Evolutionary conservation across 768 basidiomycete species (phyloP).

Genomic region (Podaxis sp.): DNA sequence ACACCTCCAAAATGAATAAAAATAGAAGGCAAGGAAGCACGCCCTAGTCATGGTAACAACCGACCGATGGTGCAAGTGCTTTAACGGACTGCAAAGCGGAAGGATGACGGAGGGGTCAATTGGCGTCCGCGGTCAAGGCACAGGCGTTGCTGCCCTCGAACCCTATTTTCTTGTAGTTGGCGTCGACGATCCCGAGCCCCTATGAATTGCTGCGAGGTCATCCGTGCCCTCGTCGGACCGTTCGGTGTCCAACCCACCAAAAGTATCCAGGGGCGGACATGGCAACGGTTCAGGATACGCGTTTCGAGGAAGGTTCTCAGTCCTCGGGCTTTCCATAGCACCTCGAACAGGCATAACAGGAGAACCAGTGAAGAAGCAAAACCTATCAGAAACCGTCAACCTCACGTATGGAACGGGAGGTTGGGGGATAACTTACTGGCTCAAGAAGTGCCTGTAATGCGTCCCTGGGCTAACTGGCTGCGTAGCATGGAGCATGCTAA

Average conservation of each 20-base stretch:
- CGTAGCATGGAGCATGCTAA: constrained; percentile 11
- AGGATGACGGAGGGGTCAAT: background rate
- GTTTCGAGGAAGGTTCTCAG: background rate
- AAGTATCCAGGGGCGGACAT: background rate
- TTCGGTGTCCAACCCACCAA: background rate
- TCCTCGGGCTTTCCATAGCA: background rate
- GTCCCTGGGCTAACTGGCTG: constrained; percentile 27
- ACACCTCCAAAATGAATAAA: background rate
- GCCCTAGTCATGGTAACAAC: background rate
- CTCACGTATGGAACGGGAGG: background rate
- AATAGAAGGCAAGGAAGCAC: background rate
- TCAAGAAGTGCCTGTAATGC: constrained; percentile 58
- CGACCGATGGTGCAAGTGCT: background rate
- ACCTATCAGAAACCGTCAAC: constrained; percentile 35
- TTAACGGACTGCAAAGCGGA: background rate
- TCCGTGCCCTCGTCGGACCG: background rate
- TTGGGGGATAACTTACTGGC: constrained; percentile 42
- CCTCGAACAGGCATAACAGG: constrained; percentile 20
- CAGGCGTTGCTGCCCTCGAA: background rate
- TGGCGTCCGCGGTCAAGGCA: background rate
- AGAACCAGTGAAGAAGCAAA: constrained; percentile 77
- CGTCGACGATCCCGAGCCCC: background rate
- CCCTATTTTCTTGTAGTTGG: constrained; percentile 3
- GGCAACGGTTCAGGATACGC: background rate
- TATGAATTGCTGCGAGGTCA: background rate